Conservation (phyloP, 2,329 filamentous ascomycete species). For the Pseudogymnoascus sp. region DNA sequence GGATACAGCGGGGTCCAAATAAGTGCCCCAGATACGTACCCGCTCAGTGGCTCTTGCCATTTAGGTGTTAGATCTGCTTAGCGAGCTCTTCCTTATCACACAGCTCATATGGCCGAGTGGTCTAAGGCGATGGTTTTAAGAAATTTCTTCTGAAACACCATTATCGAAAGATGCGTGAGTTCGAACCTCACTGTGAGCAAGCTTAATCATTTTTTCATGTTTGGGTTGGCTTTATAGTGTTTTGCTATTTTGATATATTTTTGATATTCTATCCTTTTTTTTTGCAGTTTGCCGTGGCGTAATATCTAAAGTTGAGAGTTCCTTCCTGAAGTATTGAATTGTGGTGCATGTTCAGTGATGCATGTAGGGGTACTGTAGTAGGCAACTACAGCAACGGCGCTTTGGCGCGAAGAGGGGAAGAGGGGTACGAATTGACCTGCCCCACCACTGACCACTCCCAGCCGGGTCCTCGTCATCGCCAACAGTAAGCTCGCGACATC, state of each 20-base stretch:
- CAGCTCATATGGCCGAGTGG: conserved; percentile 15
- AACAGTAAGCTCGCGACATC: conserved; percentile 8
- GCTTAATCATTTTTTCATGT: conserved; percentile 10
- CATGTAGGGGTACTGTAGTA: background rate
- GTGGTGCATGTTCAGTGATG: background rate
- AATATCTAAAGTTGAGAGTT: background rate
- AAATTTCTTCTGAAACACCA: conserved; percentile 19
- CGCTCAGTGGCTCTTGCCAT: background rate
- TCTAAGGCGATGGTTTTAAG: conserved; percentile 15
- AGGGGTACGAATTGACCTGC: conserved; percentile 6
- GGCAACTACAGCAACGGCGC: background rate
- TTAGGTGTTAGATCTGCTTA: background rate
- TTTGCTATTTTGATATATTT: conserved; percentile 3
- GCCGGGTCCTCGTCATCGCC: background rate
- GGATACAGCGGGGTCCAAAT: background rate
- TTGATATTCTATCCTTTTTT: background rate
- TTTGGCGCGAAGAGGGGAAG: conserved; percentile 2
- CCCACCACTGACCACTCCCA: background rate
- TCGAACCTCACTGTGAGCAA: conserved; percentile 27
- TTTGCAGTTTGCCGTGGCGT: background rate
- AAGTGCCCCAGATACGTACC: background rate
- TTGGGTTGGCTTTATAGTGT: conserved; percentile 15
- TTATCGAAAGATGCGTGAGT: conserved; percentile 29
- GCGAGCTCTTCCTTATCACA: conserved; percentile 2
- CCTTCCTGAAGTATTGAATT: background rate